Conservation (phyloP, 768 basidiomycete genomes). For the Termitomyces sp. region DNA sequence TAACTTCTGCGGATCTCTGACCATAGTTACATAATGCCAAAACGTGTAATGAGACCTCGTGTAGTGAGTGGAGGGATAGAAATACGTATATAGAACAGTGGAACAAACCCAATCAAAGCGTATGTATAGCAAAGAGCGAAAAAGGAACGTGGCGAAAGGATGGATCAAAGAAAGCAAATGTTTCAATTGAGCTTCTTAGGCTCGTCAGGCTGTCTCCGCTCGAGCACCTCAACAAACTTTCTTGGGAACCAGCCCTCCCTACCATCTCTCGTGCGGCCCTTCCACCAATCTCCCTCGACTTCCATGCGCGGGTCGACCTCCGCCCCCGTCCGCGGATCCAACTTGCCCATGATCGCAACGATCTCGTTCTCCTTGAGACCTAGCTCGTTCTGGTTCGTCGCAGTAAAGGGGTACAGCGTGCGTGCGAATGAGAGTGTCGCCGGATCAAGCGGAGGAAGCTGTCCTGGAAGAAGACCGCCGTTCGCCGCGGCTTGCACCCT, state of each 20-base stretch:
- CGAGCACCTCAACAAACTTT: constrained; percentile 78
- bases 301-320: constrained; percentile 63
- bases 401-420: constrained; percentile 71
- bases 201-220: constrained; percentile 27
- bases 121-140: constrained; percentile 1
- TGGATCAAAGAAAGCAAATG: background rate
- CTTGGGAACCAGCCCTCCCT: constrained; percentile 92
- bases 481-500: constrained; percentile 38
- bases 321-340: constrained; percentile 61
- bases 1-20: too few species aligned
- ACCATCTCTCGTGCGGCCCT: constrained; percentile 87
- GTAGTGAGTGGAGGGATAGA: background rate
- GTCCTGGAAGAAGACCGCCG: constrained; percentile 29
- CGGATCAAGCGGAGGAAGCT: constrained; percentile 68
- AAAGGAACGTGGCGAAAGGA: background rate
- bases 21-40: too few species aligned
- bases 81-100: background rate
- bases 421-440: constrained; percentile 78
- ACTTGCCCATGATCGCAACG: constrained; percentile 82
- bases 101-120: background rate
- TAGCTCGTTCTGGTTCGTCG: constrained; percentile 74
- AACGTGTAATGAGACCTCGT: too few species aligned
- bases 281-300: constrained; percentile 86
- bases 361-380: constrained; percentile 84
- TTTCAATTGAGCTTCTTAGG: constrained; percentile 19